Evolutionary conservation across 148 eudicot genomes (phyloP).

Genomic region (Cornus suecica): DNA sequence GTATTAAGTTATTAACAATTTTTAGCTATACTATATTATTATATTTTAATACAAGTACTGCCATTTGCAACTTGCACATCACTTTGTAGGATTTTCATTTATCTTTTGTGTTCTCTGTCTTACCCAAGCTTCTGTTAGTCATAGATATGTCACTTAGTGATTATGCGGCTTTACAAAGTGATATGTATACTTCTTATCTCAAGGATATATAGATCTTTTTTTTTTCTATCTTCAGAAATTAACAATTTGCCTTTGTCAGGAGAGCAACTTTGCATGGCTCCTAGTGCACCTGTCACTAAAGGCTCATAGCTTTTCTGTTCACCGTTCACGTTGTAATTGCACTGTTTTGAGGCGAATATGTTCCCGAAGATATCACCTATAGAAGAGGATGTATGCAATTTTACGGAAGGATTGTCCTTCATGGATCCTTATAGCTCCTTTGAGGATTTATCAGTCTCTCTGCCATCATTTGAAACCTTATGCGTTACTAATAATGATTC

Average conservation of each 20-base stretch:
- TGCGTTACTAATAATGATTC: conserved; percentile 22
- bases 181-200: not conserved
- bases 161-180: not conserved
- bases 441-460: conserved; percentile 27
- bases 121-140: not conserved
- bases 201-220: not conserved
- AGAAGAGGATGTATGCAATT: conserved; percentile 8
- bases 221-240: conserved; percentile 7
- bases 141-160: not conserved
- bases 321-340: not conserved
- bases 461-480: conserved; percentile 26
- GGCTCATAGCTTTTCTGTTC: not conserved
- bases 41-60: not conserved
- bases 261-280: conserved; percentile 10
- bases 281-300: not conserved
- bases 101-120: not conserved
- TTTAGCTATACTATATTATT: not conserved
- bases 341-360: conserved; percentile 12
- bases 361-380: conserved; percentile 10
- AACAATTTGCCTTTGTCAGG: conserved; percentile 6
- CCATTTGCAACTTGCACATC: not conserved
- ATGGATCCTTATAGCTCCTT: conserved; percentile 4
- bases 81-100: not conserved
- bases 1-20: not conserved
- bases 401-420: conserved; percentile 5